Conservation (phyloP, 2,329 filamentous ascomycete genomes). For the Phialophora tarda region DNA sequence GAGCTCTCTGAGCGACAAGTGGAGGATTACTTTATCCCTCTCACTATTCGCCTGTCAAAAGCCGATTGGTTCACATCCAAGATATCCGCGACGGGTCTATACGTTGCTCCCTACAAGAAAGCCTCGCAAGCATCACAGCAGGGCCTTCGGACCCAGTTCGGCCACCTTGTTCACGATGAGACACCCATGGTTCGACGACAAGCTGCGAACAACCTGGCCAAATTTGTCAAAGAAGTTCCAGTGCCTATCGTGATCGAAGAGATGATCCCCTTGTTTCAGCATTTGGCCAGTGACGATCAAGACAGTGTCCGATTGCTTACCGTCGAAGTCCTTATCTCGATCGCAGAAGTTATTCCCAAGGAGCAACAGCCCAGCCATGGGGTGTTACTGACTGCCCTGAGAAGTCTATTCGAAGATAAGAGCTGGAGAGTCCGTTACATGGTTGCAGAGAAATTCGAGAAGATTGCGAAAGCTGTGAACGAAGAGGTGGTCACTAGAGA, state of each 20-base stretch:
- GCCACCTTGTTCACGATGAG: conserved; percentile 93
- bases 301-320: conserved; percentile 95
- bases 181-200: conserved; percentile 99
- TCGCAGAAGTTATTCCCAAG: conserved; percentile 96
- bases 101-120: conserved; percentile 90
- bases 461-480: conserved; percentile 98
- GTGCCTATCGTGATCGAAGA: conserved; percentile 91
- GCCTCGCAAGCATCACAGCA: conserved; percentile 87
- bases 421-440: conserved; percentile 99
- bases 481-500: conserved; percentile 94
- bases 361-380: conserved; percentile 97
- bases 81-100: conserved; percentile 95
- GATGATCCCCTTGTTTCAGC: conserved; percentile 99
- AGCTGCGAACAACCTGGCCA: conserved; percentile 92
- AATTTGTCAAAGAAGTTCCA: conserved; percentile 97
- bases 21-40: conserved; percentile 95
- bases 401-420: conserved; percentile 97
- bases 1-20: conserved; percentile 90
- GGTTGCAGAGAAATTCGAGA: conserved; percentile 98
- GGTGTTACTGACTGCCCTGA: conserved; percentile 84
- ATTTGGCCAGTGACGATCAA: conserved; percentile 94
- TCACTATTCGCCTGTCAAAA: conserved; percentile 94
- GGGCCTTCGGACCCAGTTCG: conserved; percentile 88
- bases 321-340: conserved; percentile 93
- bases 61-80: conserved; percentile 99